These are phyloP conservation scores for Leptomonas pyrrhocoris DNA, from an alignment of 208 protist genomes.

Conservation along the genomic window DNA sequence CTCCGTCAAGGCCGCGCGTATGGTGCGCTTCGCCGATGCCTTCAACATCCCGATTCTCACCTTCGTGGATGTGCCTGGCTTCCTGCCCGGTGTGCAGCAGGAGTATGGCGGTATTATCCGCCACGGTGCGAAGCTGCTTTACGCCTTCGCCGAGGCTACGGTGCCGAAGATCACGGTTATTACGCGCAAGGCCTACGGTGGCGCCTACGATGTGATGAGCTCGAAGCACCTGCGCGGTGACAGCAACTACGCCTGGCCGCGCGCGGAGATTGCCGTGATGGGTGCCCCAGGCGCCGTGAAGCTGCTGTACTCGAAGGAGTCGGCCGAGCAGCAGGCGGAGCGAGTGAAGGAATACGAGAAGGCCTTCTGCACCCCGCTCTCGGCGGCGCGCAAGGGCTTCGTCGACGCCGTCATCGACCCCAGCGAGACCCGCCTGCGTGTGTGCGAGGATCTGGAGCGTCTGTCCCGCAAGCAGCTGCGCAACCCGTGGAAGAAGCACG, in stretches of 20 bases:
- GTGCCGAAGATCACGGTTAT: constrained; percentile 97
- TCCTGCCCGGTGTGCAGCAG: constrained; percentile 93
- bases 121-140: constrained; percentile 97
- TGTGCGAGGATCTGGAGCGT: constrained; percentile 94
- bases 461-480: constrained; percentile 84
- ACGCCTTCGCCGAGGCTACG: constrained; percentile 97
- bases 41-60: constrained; percentile 98
- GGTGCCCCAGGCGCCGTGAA: constrained; percentile 94
- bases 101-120: constrained; percentile 96
- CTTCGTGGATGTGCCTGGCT: constrained; percentile 97
- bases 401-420: constrained; percentile 96
- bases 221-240: constrained; percentile 95
- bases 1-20: constrained; percentile 90
- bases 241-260: constrained; percentile 96
- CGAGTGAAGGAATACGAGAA: constrained; percentile 77
- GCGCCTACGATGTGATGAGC: constrained; percentile 97
- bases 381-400: constrained; percentile 91
- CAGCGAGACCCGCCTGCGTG: constrained; percentile 66
- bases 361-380: constrained; percentile 92
- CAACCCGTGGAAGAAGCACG: constrained; percentile 94
- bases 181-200: constrained; percentile 97
- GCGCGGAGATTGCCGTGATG: constrained; percentile 96
- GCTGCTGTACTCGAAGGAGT: constrained; percentile 86
- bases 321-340: constrained; percentile 50
- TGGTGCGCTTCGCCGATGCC: constrained; percentile 97